phyloP scores from a whole-genome alignment of 2,329 filamentous ascomycete species.

The Nigrospora sphaerica region DNA sequence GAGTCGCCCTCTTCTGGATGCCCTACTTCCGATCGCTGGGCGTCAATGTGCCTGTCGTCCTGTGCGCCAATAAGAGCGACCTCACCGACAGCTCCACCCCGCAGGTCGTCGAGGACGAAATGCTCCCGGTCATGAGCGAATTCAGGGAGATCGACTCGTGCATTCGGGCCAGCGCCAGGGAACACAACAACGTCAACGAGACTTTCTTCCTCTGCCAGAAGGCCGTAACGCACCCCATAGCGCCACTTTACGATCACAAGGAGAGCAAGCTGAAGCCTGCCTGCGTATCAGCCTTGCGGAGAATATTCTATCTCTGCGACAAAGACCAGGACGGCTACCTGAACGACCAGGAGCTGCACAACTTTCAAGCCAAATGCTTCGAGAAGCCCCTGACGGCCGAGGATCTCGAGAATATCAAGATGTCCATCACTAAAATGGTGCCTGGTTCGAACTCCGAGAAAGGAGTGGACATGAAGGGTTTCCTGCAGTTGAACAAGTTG shows the following conservation, averaged over 20 bases:
- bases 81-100: slow-evolving; percentile 69
- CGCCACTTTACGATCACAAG: slow-evolving; percentile 93
- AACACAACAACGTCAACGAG: slow-evolving; percentile 90
- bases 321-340: slow-evolving; percentile 92
- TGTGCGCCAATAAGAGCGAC: slow-evolving; percentile 98
- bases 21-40: slow-evolving; percentile 94
- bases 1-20: slow-evolving; percentile 96
- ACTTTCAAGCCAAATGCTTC: slow-evolving; percentile 89
- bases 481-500: slow-evolving; percentile 86
- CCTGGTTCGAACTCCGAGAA: slow-evolving; percentile 55
- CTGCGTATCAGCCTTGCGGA: slow-evolving; percentile 75
- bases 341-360: slow-evolving; percentile 82
- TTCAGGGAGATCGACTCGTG: slow-evolving; percentile 99
- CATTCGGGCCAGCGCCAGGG: slow-evolving; percentile 85
- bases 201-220: slow-evolving; percentile 98
- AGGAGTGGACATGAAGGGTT: slow-evolving; percentile 77
- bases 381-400: slow-evolving; percentile 75
- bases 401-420: slow-evolving; percentile 86
- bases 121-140: slow-evolving; percentile 96
- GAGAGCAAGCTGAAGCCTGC: slow-evolving; percentile 82
- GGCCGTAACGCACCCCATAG: slow-evolving; percentile 93
- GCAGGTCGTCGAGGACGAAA: slow-evolving; percentile 90
- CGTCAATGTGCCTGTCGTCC: slow-evolving; percentile 95
- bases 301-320: slow-evolving; percentile 94
- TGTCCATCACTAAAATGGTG: slow-evolving; percentile 66